Evolutionary conservation across 768 basidiomycete genomes (phyloP), one percentile per base, ranked within the genome.

Genomic region (Infundibulicybe gibba): DNA sequence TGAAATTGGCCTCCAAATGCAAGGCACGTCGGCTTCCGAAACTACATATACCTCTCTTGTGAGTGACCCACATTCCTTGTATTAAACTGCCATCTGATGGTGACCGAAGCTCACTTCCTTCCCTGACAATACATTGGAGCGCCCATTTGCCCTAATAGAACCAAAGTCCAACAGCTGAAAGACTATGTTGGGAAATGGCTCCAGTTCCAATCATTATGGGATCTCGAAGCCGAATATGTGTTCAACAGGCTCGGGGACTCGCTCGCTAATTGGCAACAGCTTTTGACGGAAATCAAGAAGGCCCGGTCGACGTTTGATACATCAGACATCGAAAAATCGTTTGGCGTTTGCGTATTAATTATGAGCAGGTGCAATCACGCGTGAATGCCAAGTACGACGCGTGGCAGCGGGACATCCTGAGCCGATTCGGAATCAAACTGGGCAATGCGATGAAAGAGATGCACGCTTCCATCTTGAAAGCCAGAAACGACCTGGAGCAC

Each of bases 321-420:
- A 15, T 89, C 91, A 20, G 97, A 97, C 57, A 94, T 91, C 8
- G 85, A 87, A 57, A 91, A 87, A 54, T 81, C 81, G 40, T 97
- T 98, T 60, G 94, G 94, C 1, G 89, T 94, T 9, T 94, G 91
- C 59, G 81, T 94, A 38, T 99, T 57, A 91, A 97, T 66, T 99
- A 97, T 65, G 95, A 98, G 64, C 94, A 95, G 65, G 97, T 97
- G 20, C 97, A 99, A 67, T 81, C 90, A 39, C 80, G 94, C 54
- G 97, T 99, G 59, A 97, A 97, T 65, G 92, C 94, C 49, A 98
- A 97, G 71, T 99, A 99, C 63, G 97, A 98, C 62, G 74, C 91
- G 15, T 98, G 97, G 95, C 95, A 98, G 72, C 76, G 87, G 50
- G 97, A 99, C 56, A 92, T 99, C 50, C 72, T 97, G 54, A 85